Conservation (phyloP, 1,284 basidiomycete genomes). For the Vanrija pseudolonga region DNA sequence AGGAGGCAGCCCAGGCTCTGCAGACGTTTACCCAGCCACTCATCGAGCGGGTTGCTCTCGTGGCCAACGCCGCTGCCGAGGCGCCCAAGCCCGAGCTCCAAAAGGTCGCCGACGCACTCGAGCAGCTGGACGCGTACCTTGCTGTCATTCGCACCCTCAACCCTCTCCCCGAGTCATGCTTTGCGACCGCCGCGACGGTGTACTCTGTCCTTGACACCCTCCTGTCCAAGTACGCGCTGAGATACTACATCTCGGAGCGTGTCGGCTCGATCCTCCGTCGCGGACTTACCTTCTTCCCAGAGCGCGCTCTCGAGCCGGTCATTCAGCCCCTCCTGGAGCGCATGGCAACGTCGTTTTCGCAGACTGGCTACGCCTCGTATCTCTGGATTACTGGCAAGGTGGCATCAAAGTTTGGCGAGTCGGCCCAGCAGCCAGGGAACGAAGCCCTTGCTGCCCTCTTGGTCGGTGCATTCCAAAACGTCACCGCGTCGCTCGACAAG, state of each 20-base stretch:
- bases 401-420: conserved; percentile 66
- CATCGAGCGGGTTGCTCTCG: conserved; percentile 50
- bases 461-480: conserved; percentile 65
- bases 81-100: conserved; percentile 63
- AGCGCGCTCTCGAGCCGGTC: conserved; percentile 62
- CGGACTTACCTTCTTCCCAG: conserved; percentile 76
- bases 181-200: conserved; percentile 70
- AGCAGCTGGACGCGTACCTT: conserved; percentile 85
- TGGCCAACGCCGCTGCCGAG: conserved; percentile 30
- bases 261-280: conserved; percentile 79
- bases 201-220: conserved; percentile 82
- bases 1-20: conserved; percentile 77
- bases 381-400: conserved; percentile 92
- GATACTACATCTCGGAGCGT: conserved; percentile 77
- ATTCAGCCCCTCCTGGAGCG: conserved; percentile 68
- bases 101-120: conserved; percentile 70
- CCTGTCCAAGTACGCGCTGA: conserved; percentile 71
- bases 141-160: conserved; percentile 73
- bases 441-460: conserved; percentile 52
- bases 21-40: conserved; percentile 69
- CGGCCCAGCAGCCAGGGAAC: conserved; percentile 51
- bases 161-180: conserved; percentile 73
- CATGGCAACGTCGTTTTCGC: conserved; percentile 74
- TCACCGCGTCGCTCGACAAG: conserved; percentile 65
- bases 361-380: conserved; percentile 79